These are phyloP conservation scores for Thelonectria discophora DNA, from an alignment of 2,329 filamentous ascomycete species.

Conservation along the genomic window DNA sequence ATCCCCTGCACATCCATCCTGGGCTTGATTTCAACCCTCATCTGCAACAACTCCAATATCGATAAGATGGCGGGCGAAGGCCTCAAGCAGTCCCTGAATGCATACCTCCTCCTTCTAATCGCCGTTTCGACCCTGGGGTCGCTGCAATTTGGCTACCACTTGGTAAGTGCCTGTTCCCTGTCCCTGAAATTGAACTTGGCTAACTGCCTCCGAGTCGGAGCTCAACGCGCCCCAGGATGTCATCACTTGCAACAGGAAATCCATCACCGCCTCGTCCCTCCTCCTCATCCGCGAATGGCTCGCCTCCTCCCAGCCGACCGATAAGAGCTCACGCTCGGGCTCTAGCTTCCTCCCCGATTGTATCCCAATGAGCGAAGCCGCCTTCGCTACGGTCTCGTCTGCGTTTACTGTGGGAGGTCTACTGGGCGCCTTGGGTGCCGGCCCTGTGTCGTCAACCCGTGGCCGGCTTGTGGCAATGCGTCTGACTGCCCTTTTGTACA, in stretches of 20 bases:
- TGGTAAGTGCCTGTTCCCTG: conserved; percentile 63
- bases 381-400: conserved; percentile 88
- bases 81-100: conserved; percentile 47
- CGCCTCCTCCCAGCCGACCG: conserved; percentile 37
- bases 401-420: conserved; percentile 92
- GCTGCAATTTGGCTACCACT: conserved; percentile 92
- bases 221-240: conserved; percentile 95
- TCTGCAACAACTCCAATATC: conserved; percentile 13
- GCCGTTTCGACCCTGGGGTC: conserved; percentile 83
- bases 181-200: neutral
- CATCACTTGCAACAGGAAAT: conserved; percentile 79
- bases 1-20: neutral
- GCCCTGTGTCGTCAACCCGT: conserved; percentile 78
- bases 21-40: neutral
- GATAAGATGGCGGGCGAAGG: conserved; percentile 44
- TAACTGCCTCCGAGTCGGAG: conserved; percentile 68
- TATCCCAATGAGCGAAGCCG: conserved; percentile 83
- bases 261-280: conserved; percentile 47
- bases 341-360: conserved; percentile 71
- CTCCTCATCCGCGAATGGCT: conserved; percentile 42
- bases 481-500: conserved; percentile 78
- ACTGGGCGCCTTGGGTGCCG: conserved; percentile 80
- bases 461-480: conserved; percentile 82
- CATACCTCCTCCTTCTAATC: conserved; percentile 81
- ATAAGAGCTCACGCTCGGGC: conserved; percentile 20